These are phyloP conservation scores for Setaria italica DNA, from an alignment of 202 grass and related monocot genomes.

Conservation along the genomic window DNA sequence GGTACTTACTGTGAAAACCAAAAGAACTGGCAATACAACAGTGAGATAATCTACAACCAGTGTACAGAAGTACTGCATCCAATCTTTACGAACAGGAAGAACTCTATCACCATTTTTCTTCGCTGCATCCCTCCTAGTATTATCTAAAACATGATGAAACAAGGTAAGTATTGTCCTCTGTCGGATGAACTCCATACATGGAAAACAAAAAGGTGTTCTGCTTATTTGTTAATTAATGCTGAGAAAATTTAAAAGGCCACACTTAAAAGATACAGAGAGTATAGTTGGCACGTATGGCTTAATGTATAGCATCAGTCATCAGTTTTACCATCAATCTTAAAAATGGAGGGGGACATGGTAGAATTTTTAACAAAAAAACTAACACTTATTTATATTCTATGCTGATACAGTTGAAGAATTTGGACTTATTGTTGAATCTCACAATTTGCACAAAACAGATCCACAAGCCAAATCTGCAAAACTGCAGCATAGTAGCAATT, in stretches of 20 bases:
- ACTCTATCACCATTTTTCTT: slow-evolving; percentile 71
- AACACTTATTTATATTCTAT: not conserved
- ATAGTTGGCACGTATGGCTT: not conserved
- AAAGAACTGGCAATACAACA: slow-evolving; percentile 76
- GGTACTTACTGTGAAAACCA: slow-evolving; percentile 79
- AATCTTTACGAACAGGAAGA: slow-evolving; percentile 52
- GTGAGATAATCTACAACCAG: slow-evolving; percentile 72
- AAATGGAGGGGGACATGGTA: not conserved
- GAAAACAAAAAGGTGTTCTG: not conserved
- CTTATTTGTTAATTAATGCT: not conserved
- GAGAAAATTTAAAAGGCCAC: not conserved
- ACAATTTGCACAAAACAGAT: not conserved
- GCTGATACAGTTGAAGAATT: not conserved
- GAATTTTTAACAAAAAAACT: not conserved
- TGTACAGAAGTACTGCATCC: slow-evolving; percentile 51
- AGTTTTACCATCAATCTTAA: not conserved
- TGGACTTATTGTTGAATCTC: slow-evolving; percentile 13
- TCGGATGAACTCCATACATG: slow-evolving; percentile 35
- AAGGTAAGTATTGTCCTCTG: slow-evolving; percentile 27
- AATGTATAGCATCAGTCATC: not conserved
- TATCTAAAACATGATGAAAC: slow-evolving; percentile 49
- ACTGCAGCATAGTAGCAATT: slow-evolving; percentile 2
- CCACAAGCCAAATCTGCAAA: slow-evolving; percentile 16
- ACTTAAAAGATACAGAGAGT: not conserved
- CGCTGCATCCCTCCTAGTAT: slow-evolving; percentile 34